These are phyloP conservation scores for Luffa acutangula DNA, from an alignment of 306 rosid species.

Conservation along the genomic window DNA sequence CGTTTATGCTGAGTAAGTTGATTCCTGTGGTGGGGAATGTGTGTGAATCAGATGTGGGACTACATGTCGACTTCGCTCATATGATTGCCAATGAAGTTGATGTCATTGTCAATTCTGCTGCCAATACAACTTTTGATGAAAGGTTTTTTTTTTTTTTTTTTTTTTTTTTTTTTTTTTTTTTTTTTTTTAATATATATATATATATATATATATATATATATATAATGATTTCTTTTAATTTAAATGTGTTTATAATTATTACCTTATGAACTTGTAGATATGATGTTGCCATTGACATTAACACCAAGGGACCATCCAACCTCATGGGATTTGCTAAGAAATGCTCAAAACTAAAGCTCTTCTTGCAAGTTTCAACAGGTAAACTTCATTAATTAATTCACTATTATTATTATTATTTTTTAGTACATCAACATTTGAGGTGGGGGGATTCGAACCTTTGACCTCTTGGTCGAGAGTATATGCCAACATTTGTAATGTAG, in stretches of 20 bases:
- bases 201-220: too few species aligned
- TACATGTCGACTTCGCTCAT: constrained; percentile 35
- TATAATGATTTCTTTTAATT: not conserved
- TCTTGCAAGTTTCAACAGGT: constrained; percentile 95
- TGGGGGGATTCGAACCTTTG: too few species aligned
- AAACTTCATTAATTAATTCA: not conserved
- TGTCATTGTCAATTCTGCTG: constrained; percentile 85
- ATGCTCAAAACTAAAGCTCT: constrained; percentile 77
- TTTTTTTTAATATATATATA: too few species aligned
- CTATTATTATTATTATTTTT: too few species aligned
- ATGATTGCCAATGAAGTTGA: constrained; percentile 63
- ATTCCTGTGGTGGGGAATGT: constrained; percentile 79
- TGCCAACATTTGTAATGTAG: too few species aligned
- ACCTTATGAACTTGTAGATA: constrained; percentile 29
- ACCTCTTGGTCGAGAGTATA: too few species aligned
- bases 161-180: too few species aligned
- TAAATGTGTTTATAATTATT: not conserved
- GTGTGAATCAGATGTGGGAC: constrained; percentile 67
- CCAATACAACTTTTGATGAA: constrained; percentile 90
- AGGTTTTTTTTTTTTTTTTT: constrained; percentile 27
- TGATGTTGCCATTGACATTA: constrained; percentile 76
- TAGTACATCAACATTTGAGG: too few species aligned
- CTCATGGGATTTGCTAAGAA: constrained; percentile 68
- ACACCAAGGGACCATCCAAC: constrained; percentile 81
- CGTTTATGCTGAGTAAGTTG: constrained; percentile 79